These are phyloP conservation scores for Quercus lobata DNA, from an alignment of 331 rosid genomes.

Conservation along the genomic window DNA sequence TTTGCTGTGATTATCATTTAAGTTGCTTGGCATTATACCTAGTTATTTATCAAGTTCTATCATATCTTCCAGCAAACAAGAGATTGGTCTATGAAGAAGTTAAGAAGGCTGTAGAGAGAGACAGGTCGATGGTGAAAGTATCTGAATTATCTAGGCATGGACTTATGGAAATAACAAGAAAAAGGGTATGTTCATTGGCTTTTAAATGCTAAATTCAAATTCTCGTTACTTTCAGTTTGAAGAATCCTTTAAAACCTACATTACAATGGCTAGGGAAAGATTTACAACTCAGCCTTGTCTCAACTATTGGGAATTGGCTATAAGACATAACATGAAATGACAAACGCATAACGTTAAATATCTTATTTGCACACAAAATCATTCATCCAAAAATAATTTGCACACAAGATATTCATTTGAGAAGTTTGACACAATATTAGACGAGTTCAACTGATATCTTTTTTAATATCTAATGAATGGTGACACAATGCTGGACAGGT, in stretches of 20 bases:
- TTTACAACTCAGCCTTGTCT: not conserved
- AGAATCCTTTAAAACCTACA: not conserved
- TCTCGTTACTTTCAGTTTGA: not conserved
- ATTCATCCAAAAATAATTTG: not conserved
- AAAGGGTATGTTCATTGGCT: slow-evolving; percentile 60
- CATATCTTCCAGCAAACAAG: slow-evolving; percentile 69
- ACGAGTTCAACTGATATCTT: slow-evolving; percentile 11
- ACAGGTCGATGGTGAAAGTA: slow-evolving; percentile 86
- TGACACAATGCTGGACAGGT: slow-evolving; percentile 57
- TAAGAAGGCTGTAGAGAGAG: slow-evolving; percentile 92
- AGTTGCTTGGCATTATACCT: slow-evolving; percentile 2
- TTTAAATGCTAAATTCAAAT: not conserved
- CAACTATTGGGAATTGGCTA: not conserved
- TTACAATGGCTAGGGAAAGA: slow-evolving; percentile 1
- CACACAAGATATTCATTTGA: not conserved
- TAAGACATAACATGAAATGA: not conserved
- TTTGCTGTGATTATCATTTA: slow-evolving; percentile 15
- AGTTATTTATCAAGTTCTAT: slow-evolving; percentile 20
- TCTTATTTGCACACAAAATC: not conserved
- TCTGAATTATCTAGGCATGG: slow-evolving; percentile 93
- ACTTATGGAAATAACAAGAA: slow-evolving; percentile 97
- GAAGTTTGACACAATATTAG: not conserved
- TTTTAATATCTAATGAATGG: slow-evolving; percentile 11
- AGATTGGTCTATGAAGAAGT: slow-evolving; percentile 95
- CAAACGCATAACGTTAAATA: not conserved